Conservation (phyloP, 768 basidiomycete genomes). For the Russula earlei region DNA sequence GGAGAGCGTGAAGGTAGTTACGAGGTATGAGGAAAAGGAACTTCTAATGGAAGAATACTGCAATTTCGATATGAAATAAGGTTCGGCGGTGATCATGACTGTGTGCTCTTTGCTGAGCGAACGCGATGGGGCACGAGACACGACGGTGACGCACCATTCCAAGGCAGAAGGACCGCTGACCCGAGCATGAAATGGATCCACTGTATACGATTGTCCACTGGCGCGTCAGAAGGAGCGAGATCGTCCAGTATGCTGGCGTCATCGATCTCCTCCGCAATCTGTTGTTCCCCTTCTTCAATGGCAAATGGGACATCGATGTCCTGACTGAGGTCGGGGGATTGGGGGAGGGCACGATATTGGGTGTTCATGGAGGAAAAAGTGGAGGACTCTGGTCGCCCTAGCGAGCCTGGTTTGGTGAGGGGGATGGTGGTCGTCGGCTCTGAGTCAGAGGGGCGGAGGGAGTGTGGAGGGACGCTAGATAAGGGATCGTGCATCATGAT, state of each 20-base stretch:
- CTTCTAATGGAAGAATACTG: conserved; percentile 45
- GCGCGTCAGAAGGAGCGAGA: conserved; percentile 5
- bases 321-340: conserved; percentile 1
- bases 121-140: neutral
- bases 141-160: conserved; percentile 61
- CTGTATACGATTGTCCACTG: conserved; percentile 37
- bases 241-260: conserved; percentile 1
- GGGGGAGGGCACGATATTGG: conserved; percentile 13
- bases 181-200: conserved; percentile 71
- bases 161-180: conserved; percentile 71
- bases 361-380: conserved; percentile 2
- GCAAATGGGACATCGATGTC: conserved; percentile 1
- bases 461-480: neutral
- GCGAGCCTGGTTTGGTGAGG: neutral
- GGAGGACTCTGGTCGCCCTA: conserved; percentile 8
- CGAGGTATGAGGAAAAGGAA: conserved; percentile 39
- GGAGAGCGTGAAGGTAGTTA: conserved; percentile 42
- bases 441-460: too few species aligned
- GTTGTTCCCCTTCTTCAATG: conserved; percentile 4
- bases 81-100: conserved; percentile 83
- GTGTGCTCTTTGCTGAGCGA: neutral
- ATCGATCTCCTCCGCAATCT: neutral
- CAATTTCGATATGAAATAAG: conserved; percentile 70
- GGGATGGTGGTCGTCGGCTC: neutral
- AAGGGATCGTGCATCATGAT: neutral